Evolutionary conservation across 139 green algal species (phyloP).

Genomic region (Cymbomonas tetramitiformis): DNA sequence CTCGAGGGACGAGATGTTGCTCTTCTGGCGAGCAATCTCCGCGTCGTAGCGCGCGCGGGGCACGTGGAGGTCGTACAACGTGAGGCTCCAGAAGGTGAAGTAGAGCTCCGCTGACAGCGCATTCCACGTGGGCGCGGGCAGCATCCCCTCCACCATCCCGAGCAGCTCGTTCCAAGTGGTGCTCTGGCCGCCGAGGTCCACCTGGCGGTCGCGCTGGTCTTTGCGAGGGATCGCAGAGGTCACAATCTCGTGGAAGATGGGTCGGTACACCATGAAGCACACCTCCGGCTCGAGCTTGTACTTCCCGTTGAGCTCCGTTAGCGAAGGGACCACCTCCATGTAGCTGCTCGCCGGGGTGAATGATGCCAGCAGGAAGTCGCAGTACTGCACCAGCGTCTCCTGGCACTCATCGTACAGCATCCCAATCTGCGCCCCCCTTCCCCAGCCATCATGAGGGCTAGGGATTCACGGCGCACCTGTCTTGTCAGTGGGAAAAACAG

Average conservation of each 20-base stretch:
- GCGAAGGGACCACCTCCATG: constrained; percentile 33
- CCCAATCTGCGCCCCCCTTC: too few species aligned
- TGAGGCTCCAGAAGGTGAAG: constrained; percentile 53
- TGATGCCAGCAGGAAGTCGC: constrained; percentile 44
- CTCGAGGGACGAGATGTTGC: not conserved
- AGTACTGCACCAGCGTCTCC: constrained; percentile 45
- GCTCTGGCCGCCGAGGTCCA: not conserved
- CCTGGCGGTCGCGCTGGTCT: constrained; percentile 9
- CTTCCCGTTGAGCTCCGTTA: constrained; percentile 33
- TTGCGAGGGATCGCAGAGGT: not conserved
- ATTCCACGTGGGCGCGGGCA: constrained; percentile 22
- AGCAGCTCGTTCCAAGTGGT: constrained; percentile 20
- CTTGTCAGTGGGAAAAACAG: too few species aligned
- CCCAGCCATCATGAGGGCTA: too few species aligned
- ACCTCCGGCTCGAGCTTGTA: constrained; percentile 53
- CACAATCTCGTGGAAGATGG: constrained; percentile 32
- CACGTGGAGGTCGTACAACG: constrained; percentile 49
- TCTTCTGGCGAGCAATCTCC: constrained; percentile 22
- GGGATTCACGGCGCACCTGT: too few species aligned
- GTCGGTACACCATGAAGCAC: constrained; percentile 44
- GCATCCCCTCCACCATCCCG: constrained; percentile 16
- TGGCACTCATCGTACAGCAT: constrained; percentile 67
- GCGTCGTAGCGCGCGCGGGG: constrained; percentile 16
- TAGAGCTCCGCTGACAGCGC: constrained; percentile 45
- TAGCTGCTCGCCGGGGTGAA: constrained; percentile 37